These are phyloP conservation scores for Aspergillus sp. DNA, from an alignment of 2,329 filamentous ascomycete genomes.

Conservation along the genomic window DNA sequence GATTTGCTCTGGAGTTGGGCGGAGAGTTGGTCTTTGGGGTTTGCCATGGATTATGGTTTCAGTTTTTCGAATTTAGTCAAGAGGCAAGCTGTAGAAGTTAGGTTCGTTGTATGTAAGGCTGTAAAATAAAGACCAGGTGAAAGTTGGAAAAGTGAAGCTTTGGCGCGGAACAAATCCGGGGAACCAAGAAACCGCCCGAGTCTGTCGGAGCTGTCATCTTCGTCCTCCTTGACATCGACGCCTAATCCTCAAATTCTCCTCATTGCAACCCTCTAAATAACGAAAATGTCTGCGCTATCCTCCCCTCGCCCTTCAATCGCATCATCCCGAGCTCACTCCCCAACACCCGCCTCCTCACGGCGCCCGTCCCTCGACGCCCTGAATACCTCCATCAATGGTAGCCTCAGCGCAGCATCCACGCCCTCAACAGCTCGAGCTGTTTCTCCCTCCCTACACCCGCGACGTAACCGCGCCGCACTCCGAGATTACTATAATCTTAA, in stretches of 20 bases:
- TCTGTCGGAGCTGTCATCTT: background rate
- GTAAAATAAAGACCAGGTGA: background rate
- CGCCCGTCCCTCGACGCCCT: conserved; percentile 70
- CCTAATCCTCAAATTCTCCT: conserved; percentile 15
- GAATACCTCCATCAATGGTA: conserved; percentile 54
- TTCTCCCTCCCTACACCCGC: conserved; percentile 38
- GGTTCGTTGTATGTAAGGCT: background rate
- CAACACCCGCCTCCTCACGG: conserved; percentile 71
- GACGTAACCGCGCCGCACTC: conserved; percentile 78
- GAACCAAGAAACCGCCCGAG: conserved; percentile 22
- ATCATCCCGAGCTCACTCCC: conserved; percentile 52
- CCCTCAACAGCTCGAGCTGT: conserved; percentile 43
- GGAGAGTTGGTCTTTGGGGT: conserved; percentile 37
- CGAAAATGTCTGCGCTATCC: conserved; percentile 58
- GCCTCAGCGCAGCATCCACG: conserved; percentile 45
- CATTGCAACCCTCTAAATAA: background rate
- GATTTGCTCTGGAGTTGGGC: conserved; percentile 57
- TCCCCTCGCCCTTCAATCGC: conserved; percentile 61
- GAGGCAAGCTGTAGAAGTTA: background rate
- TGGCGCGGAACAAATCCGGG: conserved; percentile 17
- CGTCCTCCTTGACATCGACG: background rate
- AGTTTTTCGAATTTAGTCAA: background rate
- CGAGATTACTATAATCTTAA: conserved; percentile 94
- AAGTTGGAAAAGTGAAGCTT: conserved; percentile 1
- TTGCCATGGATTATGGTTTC: conserved; percentile 23